These are phyloP conservation scores for Vinca minor DNA, from an alignment of 257 asterid genomes.

Conservation along the genomic window DNA sequence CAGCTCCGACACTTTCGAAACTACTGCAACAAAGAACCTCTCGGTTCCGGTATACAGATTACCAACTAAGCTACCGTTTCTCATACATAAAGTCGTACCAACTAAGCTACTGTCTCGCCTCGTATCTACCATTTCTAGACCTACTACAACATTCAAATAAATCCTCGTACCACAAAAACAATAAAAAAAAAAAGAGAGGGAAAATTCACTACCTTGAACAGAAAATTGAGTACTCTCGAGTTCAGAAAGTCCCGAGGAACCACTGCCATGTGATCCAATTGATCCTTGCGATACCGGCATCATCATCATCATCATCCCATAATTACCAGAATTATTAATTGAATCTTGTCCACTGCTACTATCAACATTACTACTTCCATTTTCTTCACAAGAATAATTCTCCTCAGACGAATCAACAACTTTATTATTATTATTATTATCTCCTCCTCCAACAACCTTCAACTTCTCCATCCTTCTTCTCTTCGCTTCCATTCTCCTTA, in stretches of 20 bases:
- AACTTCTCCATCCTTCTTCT: constrained; percentile 46
- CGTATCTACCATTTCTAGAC: no score
- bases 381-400: constrained; percentile 20
- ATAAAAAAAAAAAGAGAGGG: neutral
- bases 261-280: constrained; percentile 40
- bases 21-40: no score
- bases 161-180: neutral
- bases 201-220: constrained; percentile 34
- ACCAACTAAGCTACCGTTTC: no score
- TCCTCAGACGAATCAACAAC: constrained; percentile 24
- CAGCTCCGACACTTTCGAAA: no score
- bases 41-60: no score
- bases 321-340: constrained; percentile 7
- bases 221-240: constrained; percentile 24
- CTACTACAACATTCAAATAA: neutral
- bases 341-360: constrained; percentile 1
- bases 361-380: constrained; percentile 12
- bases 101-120: no score
- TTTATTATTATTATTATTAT: no score
- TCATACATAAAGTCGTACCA: no score
- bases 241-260: constrained; percentile 52
- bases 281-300: constrained; percentile 34
- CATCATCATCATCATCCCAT: constrained; percentile 26
- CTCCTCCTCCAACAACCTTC: constrained; percentile 35
- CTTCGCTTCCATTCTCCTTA: constrained; percentile 65